Evolutionary conservation across 1,284 basidiomycete genomes (phyloP), one percentile per base, ranked within the genome.

Genomic region (Sanghuangporus sanghuang): DNA sequence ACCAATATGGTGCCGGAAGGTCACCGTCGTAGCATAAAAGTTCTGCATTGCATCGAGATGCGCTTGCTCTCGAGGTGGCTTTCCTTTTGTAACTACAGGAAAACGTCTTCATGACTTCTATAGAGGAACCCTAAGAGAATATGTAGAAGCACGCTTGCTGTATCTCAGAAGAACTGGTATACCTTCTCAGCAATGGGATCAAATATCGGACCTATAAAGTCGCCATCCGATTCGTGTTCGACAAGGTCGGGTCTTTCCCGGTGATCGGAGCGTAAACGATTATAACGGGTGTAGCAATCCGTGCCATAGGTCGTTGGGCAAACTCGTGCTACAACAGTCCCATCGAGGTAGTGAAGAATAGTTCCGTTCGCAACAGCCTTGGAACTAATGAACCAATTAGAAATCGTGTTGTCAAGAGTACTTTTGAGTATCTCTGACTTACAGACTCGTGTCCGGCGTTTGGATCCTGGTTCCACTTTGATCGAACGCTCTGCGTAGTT

Each of bases 291-390:
- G 21, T 89, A 75, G 70, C 85, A 90, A 70, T 90, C 86, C 50
- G 90, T 87, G 23, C 89, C 89, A 69, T 90, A 92, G 81, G 89
- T 85, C 70, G 85, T 88, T 72, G 81, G 89, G 49, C 86, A 86
- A 76, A 90, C 83, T 49, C 89, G 82, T 39, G 87, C 86, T 8
- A 86, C 86, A 64, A 91, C 89, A 67, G 89, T 85, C 64, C 90
- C 89, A 70, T 92, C 89, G 66, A 87, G 88, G 73, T 89, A 90
- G 74, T 90, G 90, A 14, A 89, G 87, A 66, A 91, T 84, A 1
- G 88, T 87, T 18, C 89, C 89, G 68, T 92, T 88, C 38, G 89
- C 89, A 6, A 91, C 89, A 8, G 88, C 89, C 73, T 91, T 91
- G n/a, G 89, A 90, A n/a, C 88, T 90, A 66, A 16, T 32, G 16